Base-by-base conservation (phyloP, 179 eudicot species). In the Heliamphora pulchella region DNA sequence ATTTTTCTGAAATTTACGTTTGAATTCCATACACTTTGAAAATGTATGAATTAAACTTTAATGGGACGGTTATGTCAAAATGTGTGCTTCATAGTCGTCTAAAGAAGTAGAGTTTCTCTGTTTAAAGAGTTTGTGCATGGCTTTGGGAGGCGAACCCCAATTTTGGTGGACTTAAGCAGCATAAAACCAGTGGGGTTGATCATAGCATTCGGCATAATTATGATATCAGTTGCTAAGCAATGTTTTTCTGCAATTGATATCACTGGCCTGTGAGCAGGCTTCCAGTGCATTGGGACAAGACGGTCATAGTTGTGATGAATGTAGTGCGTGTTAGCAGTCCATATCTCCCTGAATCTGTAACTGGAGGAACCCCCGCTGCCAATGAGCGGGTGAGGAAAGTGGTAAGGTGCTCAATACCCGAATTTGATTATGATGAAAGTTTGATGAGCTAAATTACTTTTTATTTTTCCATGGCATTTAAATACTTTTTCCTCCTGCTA, bases 311-410 rank as follows among this genome's bases (percentile, higher is more conserved):
- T 59, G 98, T 95, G 80, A 92, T 95, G 98, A 85, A 92, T 71
- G 94, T 90, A 86, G 98, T 95, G 51, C 94, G 98, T 83, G 98
- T 95, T 50, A 78, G 93, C 83, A 87, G 92, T 83, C 98, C 98
- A 15, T 95, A 95, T 88, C 89, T 81, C 66, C 90, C 98, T 15
- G 97, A 95, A 74, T 91, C 91, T 76, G 98, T 95, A 73, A 74
- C 76, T 57, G 98, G 98, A 74, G 98, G 98, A 78, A 90, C 98
- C 66, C 83, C 94, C 8, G 96, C 98, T 68, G 97, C 98, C 58
- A 95, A 92, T 77, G 98, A 93, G 22, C 97, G 98, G 20, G 98
- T 95, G 75, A 91, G 90, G 82, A 95, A 95, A 95, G 98, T 95
- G 98, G 98, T 95, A 89, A 81, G 95, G 73, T 47, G 58, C 6